These are phyloP conservation scores for Ustilaginoidea virens DNA, from an alignment of 2,329 filamentous ascomycete species.

Conservation along the genomic window DNA sequence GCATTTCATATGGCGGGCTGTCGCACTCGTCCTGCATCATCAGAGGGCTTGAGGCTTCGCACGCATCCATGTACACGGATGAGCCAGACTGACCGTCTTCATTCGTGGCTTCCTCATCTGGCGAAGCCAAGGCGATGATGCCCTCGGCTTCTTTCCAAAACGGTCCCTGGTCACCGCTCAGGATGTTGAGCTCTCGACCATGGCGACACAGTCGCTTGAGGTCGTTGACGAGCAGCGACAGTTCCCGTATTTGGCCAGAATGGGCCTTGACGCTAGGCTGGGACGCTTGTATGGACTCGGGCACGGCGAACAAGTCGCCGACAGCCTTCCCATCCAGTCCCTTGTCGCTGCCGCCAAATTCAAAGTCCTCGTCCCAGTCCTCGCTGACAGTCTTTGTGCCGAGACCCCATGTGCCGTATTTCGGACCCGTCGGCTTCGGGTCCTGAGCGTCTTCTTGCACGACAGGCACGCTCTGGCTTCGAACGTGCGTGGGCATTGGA, in stretches of 20 bases:
- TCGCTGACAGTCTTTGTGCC: slow-evolving; percentile 69
- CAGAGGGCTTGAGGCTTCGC: slow-evolving; percentile 27
- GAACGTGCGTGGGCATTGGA: slow-evolving; percentile 54
- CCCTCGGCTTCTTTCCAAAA: slow-evolving; percentile 74
- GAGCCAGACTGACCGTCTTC: slow-evolving; percentile 22
- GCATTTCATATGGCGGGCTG: slow-evolving; percentile 24
- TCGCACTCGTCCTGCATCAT: slow-evolving; percentile 25
- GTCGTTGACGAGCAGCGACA: slow-evolving; percentile 69
- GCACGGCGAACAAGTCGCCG: slow-evolving; percentile 30
- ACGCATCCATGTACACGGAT: slow-evolving; percentile 23
- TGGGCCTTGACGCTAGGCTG: slow-evolving; percentile 72
- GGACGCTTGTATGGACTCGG: slow-evolving; percentile 63
- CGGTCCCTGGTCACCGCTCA: slow-evolving; percentile 39
- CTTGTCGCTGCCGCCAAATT: slow-evolving; percentile 42
- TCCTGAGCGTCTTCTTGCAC: slow-evolving; percentile 46
- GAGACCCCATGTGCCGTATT: slow-evolving; percentile 71
- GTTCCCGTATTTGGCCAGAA: slow-evolving; percentile 68
- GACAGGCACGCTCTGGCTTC: slow-evolving; percentile 69
- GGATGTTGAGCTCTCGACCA: slow-evolving; percentile 51
- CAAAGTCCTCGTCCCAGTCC: slow-evolving; percentile 84
- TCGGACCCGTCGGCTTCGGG: slow-evolving; percentile 39
- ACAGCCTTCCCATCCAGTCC: slow-evolving; percentile 20
- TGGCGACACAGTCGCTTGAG: slow-evolving; percentile 62
- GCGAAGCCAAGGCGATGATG: slow-evolving; percentile 71
- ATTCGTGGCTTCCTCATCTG: slow-evolving; percentile 38